These are phyloP conservation scores for Chenopodium suecicum DNA, from an alignment of 148 eudicot genomes.

Conservation along the genomic window DNA sequence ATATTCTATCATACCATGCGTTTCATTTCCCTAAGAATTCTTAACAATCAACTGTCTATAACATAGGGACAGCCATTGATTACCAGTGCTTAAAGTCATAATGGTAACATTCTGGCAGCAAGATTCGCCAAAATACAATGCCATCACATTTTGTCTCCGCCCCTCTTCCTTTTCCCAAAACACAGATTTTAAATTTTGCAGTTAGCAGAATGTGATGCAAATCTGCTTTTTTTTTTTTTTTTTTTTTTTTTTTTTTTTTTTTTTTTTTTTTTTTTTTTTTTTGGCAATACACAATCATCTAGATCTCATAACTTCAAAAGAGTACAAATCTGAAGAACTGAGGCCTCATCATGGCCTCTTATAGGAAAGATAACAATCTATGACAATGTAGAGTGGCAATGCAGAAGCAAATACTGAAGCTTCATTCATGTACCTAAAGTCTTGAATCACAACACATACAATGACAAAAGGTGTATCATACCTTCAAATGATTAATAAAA, in stretches of 20 bases:
- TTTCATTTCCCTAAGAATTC: neutral
- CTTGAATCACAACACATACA: neutral
- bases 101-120: neutral
- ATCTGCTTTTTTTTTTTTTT: neutral
- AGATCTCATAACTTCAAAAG: neutral
- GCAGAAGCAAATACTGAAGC: neutral
- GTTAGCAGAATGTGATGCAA: neutral
- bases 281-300: neutral
- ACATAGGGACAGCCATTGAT: neutral
- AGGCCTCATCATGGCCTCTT: neutral
- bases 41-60: neutral
- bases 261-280: no score
- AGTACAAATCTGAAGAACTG: neutral
- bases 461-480: constrained; percentile 13
- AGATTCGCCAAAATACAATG: neutral
- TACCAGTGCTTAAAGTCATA: neutral
- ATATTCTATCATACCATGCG: neutral
- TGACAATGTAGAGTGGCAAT: neutral
- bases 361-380: neutral
- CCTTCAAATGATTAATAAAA: constrained; percentile 55
- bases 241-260: no score
- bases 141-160: neutral
- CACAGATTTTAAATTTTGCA: neutral
- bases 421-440: neutral
- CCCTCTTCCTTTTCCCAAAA: neutral